phyloP scores from a whole-genome alignment of 345 rosid species.

The Populus tremula region DNA sequence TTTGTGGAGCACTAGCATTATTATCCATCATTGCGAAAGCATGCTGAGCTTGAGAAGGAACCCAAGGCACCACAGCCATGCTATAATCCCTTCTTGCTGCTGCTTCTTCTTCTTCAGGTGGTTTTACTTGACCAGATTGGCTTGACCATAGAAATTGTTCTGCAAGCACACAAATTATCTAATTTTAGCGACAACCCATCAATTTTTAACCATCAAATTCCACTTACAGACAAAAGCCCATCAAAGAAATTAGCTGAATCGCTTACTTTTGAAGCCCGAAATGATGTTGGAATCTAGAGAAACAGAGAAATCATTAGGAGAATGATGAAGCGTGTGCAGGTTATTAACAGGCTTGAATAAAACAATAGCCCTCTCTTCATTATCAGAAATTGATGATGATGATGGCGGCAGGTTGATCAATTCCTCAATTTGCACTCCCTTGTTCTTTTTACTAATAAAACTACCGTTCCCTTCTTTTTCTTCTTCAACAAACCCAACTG shows the following conservation, averaged over 20 bases:
- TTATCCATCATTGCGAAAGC: not conserved
- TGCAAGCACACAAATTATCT: conserved; percentile 8
- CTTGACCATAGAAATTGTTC: conserved; percentile 32
- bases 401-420: not conserved
- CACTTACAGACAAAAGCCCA: not conserved
- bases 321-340: conserved; percentile 10
- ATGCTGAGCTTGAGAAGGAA: conserved; percentile 29
- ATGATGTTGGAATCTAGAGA: conserved; percentile 42
- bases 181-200: not conserved
- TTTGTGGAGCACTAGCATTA: conserved; percentile 1
- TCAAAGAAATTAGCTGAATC: not conserved
- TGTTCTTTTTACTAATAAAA: not conserved
- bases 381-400: not conserved
- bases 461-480: not conserved
- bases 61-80: conserved; percentile 63
- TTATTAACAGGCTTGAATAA: conserved; percentile 44
- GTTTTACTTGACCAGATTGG: conserved; percentile 7
- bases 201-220: not conserved
- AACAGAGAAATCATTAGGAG: conserved; percentile 28
- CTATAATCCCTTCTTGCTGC: conserved; percentile 8
- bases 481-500: not conserved
- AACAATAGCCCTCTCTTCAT: conserved; percentile 68
- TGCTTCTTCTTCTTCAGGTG: conserved; percentile 14
- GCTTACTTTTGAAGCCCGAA: conserved; percentile 55
- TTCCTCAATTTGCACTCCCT: not conserved